Base-by-base conservation (phyloP, 148 eudicot species). In the Talinum fruticosum region DNA sequence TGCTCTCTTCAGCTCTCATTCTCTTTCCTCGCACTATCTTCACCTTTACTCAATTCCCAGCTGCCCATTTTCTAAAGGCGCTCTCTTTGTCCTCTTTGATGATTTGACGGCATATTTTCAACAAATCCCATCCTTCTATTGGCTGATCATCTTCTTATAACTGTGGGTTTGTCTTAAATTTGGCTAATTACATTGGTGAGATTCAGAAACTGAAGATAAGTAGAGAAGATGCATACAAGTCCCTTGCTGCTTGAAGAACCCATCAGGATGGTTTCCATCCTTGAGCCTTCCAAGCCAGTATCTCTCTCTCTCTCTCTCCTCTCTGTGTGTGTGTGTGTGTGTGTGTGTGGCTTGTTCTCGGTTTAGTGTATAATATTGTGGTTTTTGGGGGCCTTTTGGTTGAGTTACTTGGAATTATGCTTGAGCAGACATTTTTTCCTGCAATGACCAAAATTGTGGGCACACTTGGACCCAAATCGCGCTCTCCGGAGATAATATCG, bases 381-480 rank as follows among this genome's bases (percentile, higher is more conserved):
- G n/a, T n/a, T n/a, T n/a, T n/a, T n/a, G n/a, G n/a, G n/a, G n/a
- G n/a, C n/a, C n/a, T n/a, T 10, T 26, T 18, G 44, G 77, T 33
- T 54, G 30, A 66, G 18, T 44, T 53, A 5, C 32, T 15, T 41
- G 26, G 24, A 73, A 2, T 19, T 76, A 30, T n/a, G n/a, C n/a
- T n/a, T n/a, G n/a, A 19, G 83, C 89, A 94, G 97, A 87, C 69
- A 83, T 88, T 87, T 65, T 95, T 90, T 69, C 86, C 97, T 62
- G 92, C 97, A 13, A 88, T 92, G 98, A 89, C 98, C 3, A 95
- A 95, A 84, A 92, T 95, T 47, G 98, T 95, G 33, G 98, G 98
- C 41, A 95, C 98, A 29, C 74, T 95, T 34, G 98, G 98, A 14
- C 91, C 98, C 16, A 78, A 83, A 68, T 95, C 98, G 44, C 92